Evolutionary conservation across 805 yeast species (phyloP), one percentile per base, ranked within the genome.

Genomic region (Ascoidea asiatica): DNA sequence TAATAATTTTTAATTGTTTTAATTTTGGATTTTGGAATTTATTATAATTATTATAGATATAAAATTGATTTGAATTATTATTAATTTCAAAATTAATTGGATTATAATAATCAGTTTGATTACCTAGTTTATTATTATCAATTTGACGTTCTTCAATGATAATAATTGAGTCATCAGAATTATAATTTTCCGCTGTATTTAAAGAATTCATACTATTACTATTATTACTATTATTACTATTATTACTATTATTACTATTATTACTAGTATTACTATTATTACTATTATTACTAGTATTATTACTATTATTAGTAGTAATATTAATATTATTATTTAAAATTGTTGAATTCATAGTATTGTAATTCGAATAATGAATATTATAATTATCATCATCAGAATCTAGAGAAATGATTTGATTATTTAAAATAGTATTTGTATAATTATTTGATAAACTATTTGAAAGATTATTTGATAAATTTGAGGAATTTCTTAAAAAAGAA

Each of bases 381-480:
- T 37, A 35, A 20, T 21, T 35, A 11, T 44, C 47, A n/a, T 44
- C 48, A 4, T 47, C 50, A 18, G 48, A 39, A 36, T 42, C 48
- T 5, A 47, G 23, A 38, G 46, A 44, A 15, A 47, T 47, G 4
- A 46, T 47, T 33, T 46, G 40, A 18, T 37, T 44, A n/a, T n/a
- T n/a, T n/a, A n/a, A n/a, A n/a, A n/a, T n/a, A n/a, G n/a, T n/a
- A n/a, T n/a, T n/a, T n/a, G n/a, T n/a, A n/a, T n/a, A n/a, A n/a
- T n/a, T n/a, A n/a, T n/a, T n/a, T n/a, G n/a, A n/a, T n/a, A n/a
- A n/a, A n/a, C n/a, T n/a, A n/a, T n/a, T n/a, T n/a, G n/a, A n/a
- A n/a, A n/a, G n/a, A n/a, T n/a, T n/a, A n/a, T n/a, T 13, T 55
- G 56, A 0, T 54, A 56, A 40, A 51, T 33, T 3, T 54, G 55